Conservation (phyloP, 805 yeast species). For the Suhomyces kilbournensis region DNA sequence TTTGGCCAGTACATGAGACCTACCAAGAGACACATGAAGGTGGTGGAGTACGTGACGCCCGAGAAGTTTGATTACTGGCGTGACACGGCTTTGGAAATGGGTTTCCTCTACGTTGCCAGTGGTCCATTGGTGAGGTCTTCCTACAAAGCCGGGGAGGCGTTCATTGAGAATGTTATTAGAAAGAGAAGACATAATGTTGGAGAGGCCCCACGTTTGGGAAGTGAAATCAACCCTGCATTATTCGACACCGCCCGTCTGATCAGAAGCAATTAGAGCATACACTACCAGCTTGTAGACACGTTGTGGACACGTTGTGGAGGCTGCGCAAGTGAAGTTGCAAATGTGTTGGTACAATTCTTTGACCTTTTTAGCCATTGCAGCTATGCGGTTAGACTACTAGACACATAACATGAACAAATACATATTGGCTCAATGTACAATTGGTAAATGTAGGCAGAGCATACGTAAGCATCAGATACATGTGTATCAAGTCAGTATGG, state of each 20-base stretch:
- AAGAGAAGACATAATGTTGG: constrained; percentile 60
- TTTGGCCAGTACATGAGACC: constrained; percentile 99
- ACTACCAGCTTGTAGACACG: no score
- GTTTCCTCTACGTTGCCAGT: constrained; percentile 93
- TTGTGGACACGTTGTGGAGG: no score
- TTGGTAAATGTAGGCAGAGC: no score
- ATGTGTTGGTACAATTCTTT: no score
- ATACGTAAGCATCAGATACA: no score
- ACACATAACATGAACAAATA: no score
- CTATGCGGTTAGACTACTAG: no score
- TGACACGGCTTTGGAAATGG: constrained; percentile 78
- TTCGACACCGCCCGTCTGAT: constrained; percentile 4
- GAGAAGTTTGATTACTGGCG: constrained; percentile 95
- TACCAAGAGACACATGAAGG: constrained; percentile 97
- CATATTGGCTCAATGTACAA: no score
- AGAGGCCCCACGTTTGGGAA: constrained; percentile 33
- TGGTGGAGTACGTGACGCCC: constrained; percentile 90
- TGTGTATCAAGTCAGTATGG: no score
- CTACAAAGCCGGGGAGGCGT: constrained; percentile 97
- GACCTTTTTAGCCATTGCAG: no score
- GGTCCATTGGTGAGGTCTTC: constrained; percentile 97
- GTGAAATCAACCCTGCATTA: constrained; percentile 17
- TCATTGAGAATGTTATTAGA: constrained; percentile 87
- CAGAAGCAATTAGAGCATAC: neutral
- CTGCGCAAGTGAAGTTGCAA: no score